Conservation (phyloP, 345 rosid genomes). For the Murraya paniculata region DNA sequence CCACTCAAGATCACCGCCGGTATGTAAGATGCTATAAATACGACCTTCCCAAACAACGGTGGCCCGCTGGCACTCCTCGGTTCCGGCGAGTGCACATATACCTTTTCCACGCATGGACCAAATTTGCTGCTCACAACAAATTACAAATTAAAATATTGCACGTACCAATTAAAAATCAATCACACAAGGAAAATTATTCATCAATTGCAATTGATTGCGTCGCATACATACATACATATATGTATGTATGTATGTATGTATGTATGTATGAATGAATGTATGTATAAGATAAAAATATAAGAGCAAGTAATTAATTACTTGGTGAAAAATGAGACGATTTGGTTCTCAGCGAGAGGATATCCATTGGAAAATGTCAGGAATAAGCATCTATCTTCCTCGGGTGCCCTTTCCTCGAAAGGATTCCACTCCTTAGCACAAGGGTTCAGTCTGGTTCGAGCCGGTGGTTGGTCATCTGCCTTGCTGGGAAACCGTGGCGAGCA, state of each 20-base stretch:
- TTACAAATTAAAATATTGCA: no score
- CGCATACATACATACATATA: no score
- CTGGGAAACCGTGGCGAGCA: neutral
- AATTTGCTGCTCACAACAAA: constrained; percentile 19
- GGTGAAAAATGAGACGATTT: constrained; percentile 27
- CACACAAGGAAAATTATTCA: no score
- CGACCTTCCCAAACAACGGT: constrained; percentile 37
- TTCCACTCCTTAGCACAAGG: constrained; percentile 34
- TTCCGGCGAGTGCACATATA: constrained; percentile 36
- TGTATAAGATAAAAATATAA: neutral
- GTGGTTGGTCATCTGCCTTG: neutral
- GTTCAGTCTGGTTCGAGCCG: neutral
- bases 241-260: no score
- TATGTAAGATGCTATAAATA: constrained; percentile 13
- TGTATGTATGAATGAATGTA: no score
- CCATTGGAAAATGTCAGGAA: constrained; percentile 42
- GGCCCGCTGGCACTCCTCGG: neutral
- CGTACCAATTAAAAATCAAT: no score
- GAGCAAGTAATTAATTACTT: constrained; percentile 4
- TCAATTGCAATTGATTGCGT: no score
- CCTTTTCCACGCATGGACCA: constrained; percentile 33
- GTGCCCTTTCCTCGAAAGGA: constrained; percentile 5
- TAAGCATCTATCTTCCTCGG: constrained; percentile 28
- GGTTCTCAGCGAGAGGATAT: constrained; percentile 25
- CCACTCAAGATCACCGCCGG: constrained; percentile 24